phyloP scores from a whole-genome alignment of 495 filamentous ascomycete genomes.

The Penicillium canariense region DNA sequence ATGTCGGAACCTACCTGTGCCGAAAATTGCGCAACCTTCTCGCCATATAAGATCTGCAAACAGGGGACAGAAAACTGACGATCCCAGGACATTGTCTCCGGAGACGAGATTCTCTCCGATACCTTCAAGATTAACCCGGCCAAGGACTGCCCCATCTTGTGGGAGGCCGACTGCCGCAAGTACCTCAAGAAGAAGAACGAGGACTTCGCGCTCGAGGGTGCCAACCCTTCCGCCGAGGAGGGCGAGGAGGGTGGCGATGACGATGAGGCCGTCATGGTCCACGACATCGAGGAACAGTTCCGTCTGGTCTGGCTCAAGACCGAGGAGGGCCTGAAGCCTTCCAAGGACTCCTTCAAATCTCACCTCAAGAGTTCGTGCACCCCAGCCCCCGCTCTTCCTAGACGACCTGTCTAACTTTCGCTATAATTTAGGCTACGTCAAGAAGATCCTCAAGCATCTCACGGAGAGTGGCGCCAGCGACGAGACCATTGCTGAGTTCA shows the following conservation, averaged over 20 bases:
- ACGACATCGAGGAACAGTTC: conserved; percentile 93
- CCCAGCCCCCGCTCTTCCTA: not conserved
- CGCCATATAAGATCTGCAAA: not conserved
- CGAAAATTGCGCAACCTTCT: not conserved
- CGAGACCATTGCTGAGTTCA: conserved; percentile 70
- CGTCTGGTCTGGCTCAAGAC: conserved; percentile 72
- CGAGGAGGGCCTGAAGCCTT: conserved; percentile 55
- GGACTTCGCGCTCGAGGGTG: conserved; percentile 85
- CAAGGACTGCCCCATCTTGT: conserved; percentile 71
- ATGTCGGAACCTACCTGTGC: conserved; percentile 19
- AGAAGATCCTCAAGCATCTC: conserved; percentile 70
- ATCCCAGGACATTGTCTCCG: conserved; percentile 78
- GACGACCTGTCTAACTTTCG: conserved; percentile 5
- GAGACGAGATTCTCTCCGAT: conserved; percentile 95
- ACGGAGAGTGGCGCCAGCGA: conserved; percentile 57
- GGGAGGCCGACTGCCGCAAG: conserved; percentile 87
- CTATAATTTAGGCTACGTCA: conserved; percentile 71
- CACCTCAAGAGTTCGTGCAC: conserved; percentile 74
- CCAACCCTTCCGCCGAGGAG: conserved; percentile 95
- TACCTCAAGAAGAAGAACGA: conserved; percentile 70
- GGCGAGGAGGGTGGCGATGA: conserved; percentile 71
- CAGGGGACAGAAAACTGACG: not conserved
- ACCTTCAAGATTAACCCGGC: conserved; percentile 66
- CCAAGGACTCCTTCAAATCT: conserved; percentile 73
- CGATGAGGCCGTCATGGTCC: conserved; percentile 62